Evolutionary conservation across 2,329 filamentous ascomycete genomes (phyloP).

Genomic region (Aschersonia sp.): DNA sequence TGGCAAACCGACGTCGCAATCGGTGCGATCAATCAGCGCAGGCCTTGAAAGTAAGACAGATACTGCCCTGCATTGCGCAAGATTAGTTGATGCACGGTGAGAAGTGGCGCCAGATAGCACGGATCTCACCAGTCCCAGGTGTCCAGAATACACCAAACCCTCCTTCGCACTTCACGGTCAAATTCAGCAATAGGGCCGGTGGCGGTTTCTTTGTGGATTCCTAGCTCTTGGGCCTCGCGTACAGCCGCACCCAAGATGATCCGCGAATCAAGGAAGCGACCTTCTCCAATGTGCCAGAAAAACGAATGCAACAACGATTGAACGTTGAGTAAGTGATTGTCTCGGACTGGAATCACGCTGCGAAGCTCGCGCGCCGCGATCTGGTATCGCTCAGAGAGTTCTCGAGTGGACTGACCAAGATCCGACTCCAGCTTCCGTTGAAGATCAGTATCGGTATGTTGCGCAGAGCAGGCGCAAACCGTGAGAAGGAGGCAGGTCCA

Average conservation of each 20-base stretch:
- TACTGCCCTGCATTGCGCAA: conserved; percentile 14
- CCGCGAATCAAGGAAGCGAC: conserved; percentile 21
- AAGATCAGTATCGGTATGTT: conserved; percentile 16
- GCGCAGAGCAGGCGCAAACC: conserved; percentile 21
- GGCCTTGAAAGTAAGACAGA: conserved; percentile 18
- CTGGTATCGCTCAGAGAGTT: conserved; percentile 18
- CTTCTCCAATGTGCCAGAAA: conserved; percentile 22
- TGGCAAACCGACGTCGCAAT: conserved; percentile 17
- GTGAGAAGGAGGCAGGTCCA: conserved; percentile 24
- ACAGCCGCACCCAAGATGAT: conserved; percentile 20
- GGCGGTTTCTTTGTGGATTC: conserved; percentile 18
- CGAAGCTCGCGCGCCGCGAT: conserved; percentile 17
- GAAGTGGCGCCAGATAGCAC: too few species aligned
- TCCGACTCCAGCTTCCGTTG: conserved; percentile 16
- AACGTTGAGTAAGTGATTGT: conserved; percentile 17
- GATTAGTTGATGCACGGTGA: not conserved
- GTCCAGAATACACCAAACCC: conserved; percentile 21
- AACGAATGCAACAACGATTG: conserved; percentile 22
- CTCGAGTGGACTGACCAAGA: conserved; percentile 13
- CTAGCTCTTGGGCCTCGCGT: conserved; percentile 20
- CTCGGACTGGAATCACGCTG: conserved; percentile 16
- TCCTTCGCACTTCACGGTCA: conserved; percentile 19
- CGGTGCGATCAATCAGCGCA: conserved; percentile 18
- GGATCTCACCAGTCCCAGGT: conserved; percentile 21
- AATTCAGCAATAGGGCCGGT: conserved; percentile 14